These are phyloP conservation scores for Clavispora phyllophila DNA, from an alignment of 805 yeast species.

Conservation along the genomic window DNA sequence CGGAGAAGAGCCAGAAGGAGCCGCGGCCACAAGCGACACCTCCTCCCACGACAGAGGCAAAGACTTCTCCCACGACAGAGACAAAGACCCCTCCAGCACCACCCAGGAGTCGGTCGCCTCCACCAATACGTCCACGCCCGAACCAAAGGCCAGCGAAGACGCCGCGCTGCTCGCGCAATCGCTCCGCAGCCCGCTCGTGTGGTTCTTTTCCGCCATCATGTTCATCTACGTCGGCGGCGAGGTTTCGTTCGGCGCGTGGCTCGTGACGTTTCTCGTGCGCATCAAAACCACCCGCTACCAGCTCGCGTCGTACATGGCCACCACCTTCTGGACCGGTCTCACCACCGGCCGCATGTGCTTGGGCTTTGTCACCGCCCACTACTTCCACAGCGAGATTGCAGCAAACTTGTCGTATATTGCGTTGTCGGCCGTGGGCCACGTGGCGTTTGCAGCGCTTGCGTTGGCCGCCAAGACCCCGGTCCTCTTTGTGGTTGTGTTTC, in stretches of 20 bases:
- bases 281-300: slow-evolving; percentile 33
- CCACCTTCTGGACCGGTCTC: slow-evolving; percentile 48
- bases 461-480: slow-evolving; percentile 20
- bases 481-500: slow-evolving; percentile 31
- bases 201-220: slow-evolving; percentile 37
- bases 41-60: too few relatives aligned
- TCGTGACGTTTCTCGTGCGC: slow-evolving; percentile 42
- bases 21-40: too few relatives aligned
- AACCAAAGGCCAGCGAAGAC: too few relatives aligned
- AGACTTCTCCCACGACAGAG: too few relatives aligned
- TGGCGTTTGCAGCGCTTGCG: slow-evolving; percentile 27
- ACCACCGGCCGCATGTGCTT: slow-evolving; percentile 44
- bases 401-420: slow-evolving; percentile 40
- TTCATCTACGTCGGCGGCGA: slow-evolving; percentile 51
- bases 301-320: slow-evolving; percentile 43
- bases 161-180: slow-evolving; percentile 26
- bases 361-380: slow-evolving; percentile 51
- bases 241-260: slow-evolving; percentile 50
- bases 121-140: not conserved
- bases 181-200: slow-evolving; percentile 31
- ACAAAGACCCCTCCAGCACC: too few relatives aligned
- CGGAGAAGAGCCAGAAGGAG: not conserved
- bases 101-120: too few relatives aligned
- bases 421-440: slow-evolving; percentile 25
- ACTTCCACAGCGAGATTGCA: slow-evolving; percentile 41